Evolutionary conservation across 352 stramenopile genomes (phyloP).

Genomic region (Blastocystis hominis): DNA sequence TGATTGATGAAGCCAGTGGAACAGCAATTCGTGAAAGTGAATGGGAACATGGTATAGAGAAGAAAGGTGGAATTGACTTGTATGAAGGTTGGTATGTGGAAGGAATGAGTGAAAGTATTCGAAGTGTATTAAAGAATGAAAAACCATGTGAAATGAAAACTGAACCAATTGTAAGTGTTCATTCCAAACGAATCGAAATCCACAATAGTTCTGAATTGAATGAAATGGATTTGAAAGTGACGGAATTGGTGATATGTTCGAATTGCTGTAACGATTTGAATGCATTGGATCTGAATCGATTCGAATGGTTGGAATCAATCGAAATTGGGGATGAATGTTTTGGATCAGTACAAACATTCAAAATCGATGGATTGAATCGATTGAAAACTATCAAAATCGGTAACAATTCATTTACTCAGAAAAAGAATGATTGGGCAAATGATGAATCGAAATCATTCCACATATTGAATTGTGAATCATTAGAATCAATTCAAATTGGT

Average conservation of each 20-base stretch:
- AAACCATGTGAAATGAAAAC: neutral
- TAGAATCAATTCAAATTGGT: neutral
- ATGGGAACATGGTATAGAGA: neutral
- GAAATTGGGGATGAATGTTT: neutral
- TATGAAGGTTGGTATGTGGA: neutral
- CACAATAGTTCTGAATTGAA: neutral
- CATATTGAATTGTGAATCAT: neutral
- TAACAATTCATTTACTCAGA: too few species aligned
- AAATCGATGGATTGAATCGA: neutral
- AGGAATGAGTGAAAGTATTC: neutral
- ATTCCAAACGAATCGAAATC: neutral
- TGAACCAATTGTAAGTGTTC: neutral
- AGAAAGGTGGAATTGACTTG: neutral
- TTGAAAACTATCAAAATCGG: neutral
- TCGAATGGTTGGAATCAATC: neutral
- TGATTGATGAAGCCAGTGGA: neutral
- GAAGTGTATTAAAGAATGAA: neutral
- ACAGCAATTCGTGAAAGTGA: neutral
- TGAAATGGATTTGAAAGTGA: neutral
- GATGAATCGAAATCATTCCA: neutral
- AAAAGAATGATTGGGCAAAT: neutral
- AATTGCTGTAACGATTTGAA: neutral
- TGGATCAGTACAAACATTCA: neutral
- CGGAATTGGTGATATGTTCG: neutral
- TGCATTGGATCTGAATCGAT: neutral